Evolutionary conservation across 192 early-diverging fungal species (phyloP), one percentile per base, ranked within the genome.

Genomic region (Glomus cerebriforme): DNA sequence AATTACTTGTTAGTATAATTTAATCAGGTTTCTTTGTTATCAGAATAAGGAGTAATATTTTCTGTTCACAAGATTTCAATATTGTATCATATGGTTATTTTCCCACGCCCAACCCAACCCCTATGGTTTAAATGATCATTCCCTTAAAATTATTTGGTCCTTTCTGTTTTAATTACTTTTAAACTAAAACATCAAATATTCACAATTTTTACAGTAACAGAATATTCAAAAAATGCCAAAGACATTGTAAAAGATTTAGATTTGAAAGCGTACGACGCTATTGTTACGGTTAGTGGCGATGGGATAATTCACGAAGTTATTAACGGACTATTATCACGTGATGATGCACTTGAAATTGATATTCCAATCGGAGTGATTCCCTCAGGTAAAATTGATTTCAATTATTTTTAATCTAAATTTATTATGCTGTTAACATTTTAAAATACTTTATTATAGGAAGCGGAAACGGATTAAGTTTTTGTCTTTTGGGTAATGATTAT

Each of bases 231-330:
- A 12, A 91, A 94, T 75, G 93, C 89, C 13, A 84, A 85, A 32
- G 87, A 92, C 59, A 90, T 93, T 67, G 89, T 90, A 13, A 85
- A 81, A 62, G 81, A 83, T 3, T 59, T 94, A 7, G 86, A 92
- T 66, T 84, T 90, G 39, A 59, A 82, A 0, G 59, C 77, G 12
- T 96, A 88, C 75, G 87, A 88, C 47, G 88, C 91, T 7, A 82
- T 93, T 29, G 83, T 92, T 1, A 87, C 90, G 35, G 84, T 95
- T 47, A 90, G 90, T 83, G 95, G 95, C 27, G 95, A 96, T 81
- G 95, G 95, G 12, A 88, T 94, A 8, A 85, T 94, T 35, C 92
- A 96, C 65, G 95, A 96, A 81, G 82, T 95, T 13, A 85, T 95
- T 35, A 93, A 96, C 68, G 95, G 94, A 6, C 84, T 95, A n/a